A percentile compares a stretch with the other conserved stretches of the same genome.
Evolutionary conservation across 2,329 filamentous ascomycete species (phyloP).

Genomic region (Colletotrichum sp.): DNA sequence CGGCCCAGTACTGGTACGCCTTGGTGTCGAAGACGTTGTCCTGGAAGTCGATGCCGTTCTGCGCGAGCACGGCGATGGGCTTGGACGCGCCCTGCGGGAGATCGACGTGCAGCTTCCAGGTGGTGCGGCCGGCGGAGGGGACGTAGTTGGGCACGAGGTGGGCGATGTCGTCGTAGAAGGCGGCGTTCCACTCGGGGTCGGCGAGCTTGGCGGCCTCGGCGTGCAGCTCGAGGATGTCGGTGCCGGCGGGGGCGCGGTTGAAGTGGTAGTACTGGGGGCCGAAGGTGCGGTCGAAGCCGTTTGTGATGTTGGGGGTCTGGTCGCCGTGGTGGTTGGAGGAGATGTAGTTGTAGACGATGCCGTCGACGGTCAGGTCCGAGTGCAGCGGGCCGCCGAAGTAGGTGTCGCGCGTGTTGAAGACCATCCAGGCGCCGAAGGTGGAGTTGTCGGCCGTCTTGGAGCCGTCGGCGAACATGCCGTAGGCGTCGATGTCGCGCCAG

Average conservation of each 20-base stretch:
- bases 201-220: constrained; percentile 59
- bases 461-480: constrained; percentile 47
- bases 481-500: constrained; percentile 60
- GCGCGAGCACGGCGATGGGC: constrained; percentile 55
- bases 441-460: constrained; percentile 49
- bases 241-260: constrained; percentile 55
- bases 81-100: constrained; percentile 57
- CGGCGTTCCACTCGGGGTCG: constrained; percentile 57
- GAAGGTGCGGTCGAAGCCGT: constrained; percentile 67
- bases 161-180: constrained; percentile 69
- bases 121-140: constrained; percentile 54
- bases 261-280: constrained; percentile 66
- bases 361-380: constrained; percentile 64
- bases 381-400: constrained; percentile 64
- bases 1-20: constrained; percentile 63
- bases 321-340: constrained; percentile 65
- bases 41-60: constrained; percentile 58
- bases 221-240: constrained; percentile 51
- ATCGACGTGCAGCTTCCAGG: constrained; percentile 52
- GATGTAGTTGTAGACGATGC: constrained; percentile 66
- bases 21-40: constrained; percentile 56
- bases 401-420: constrained; percentile 65
- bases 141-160: constrained; percentile 64
- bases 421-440: constrained; percentile 62
- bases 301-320: constrained; percentile 63